These are phyloP conservation scores for Cryptococcus neoformans DNA, from an alignment of 1,284 basidiomycete genomes.

Conservation along the genomic window DNA sequence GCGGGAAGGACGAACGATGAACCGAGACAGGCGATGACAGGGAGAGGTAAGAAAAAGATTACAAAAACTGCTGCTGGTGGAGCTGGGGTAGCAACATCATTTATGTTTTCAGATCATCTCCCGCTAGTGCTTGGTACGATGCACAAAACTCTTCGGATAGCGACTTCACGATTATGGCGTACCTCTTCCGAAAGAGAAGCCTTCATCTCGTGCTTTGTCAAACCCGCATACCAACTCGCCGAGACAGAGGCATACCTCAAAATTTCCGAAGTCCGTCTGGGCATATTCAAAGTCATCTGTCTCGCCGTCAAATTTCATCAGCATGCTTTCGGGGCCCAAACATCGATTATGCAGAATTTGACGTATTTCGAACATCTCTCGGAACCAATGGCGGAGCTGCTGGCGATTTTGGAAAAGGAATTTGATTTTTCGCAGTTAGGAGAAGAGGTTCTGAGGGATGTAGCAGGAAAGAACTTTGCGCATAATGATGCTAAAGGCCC, in stretches of 20 bases:
- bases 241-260: conserved; percentile 92
- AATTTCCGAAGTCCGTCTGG: conserved; percentile 62
- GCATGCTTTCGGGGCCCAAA: conserved; percentile 80
- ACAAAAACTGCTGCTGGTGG: conserved; percentile 8
- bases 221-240: conserved; percentile 78
- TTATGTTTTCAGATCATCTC: conserved; percentile 78
- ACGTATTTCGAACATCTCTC: conserved; percentile 94
- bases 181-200: conserved; percentile 77
- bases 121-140: conserved; percentile 65
- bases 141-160: conserved; percentile 67
- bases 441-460: conserved; percentile 74
- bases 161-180: conserved; percentile 80
- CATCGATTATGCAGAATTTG: conserved; percentile 83
- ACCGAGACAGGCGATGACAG: conserved; percentile 5
- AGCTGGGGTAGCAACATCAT: conserved; percentile 41
- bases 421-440: conserved; percentile 87
- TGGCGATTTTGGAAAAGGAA: conserved; percentile 74
- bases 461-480: conserved; percentile 35
- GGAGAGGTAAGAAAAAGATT: conserved; percentile 59
- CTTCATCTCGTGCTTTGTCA: conserved; percentile 79
- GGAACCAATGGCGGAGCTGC: conserved; percentile 89
- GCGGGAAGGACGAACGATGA: conserved; percentile 51
- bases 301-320: conserved; percentile 87
- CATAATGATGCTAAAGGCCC: conserved; percentile 77
- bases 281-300: conserved; percentile 85